Evolutionary conservation across 2,329 filamentous ascomycete species (phyloP).

Genomic region (Claviceps spartinae): DNA sequence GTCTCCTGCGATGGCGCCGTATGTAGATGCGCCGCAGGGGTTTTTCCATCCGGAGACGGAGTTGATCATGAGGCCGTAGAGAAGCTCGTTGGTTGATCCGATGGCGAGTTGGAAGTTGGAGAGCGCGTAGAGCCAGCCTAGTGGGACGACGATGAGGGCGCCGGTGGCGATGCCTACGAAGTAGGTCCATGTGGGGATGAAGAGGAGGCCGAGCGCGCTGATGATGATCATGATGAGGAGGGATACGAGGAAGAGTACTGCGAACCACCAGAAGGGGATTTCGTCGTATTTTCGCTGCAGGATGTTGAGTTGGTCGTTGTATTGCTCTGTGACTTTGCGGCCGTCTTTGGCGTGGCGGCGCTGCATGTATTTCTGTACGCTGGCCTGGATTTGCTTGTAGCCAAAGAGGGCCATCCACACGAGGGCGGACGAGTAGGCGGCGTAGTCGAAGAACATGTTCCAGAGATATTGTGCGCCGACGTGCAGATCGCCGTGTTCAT

Average conservation of each 20-base stretch:
- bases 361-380: conserved; percentile 28
- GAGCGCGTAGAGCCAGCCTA: conserved; percentile 46
- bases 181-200: conserved; percentile 46
- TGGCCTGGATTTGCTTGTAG: conserved; percentile 31
- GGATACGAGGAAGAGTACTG: conserved; percentile 32
- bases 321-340: conserved; percentile 37
- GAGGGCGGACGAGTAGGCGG: conserved; percentile 42
- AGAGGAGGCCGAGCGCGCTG: conserved; percentile 36
- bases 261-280: conserved; percentile 46
- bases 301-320: conserved; percentile 44
- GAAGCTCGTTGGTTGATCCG: conserved; percentile 44
- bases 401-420: conserved; percentile 46
- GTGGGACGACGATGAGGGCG: conserved; percentile 39
- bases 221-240: conserved; percentile 36
- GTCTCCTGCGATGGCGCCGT: conserved; percentile 45
- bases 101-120: conserved; percentile 41
- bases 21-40: conserved; percentile 42
- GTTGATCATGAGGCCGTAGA: conserved; percentile 47
- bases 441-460: conserved; percentile 47
- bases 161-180: conserved; percentile 43
- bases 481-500: conserved; percentile 39
- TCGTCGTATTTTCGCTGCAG: conserved; percentile 33
- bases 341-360: conserved; percentile 17
- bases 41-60: conserved; percentile 36
- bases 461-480: conserved; percentile 44